phyloP scores from a whole-genome alignment of 148 eudicot species.

The Amaranthus hypochondriacus region DNA sequence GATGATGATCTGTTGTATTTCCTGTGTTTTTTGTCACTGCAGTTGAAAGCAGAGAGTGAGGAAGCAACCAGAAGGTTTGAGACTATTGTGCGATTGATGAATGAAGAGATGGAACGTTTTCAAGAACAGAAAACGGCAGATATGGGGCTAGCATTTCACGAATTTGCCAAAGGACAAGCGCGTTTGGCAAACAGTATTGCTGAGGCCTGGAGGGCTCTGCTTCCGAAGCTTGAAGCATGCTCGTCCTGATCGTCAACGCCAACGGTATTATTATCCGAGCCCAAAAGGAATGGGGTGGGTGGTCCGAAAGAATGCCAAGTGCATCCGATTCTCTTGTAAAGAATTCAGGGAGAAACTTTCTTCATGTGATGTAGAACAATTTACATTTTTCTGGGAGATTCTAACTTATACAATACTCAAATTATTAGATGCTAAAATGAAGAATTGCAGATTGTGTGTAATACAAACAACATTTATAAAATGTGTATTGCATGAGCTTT shows the following conservation, averaged over 20 bases:
- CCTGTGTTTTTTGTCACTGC: conserved; percentile 22
- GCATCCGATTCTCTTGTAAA: conserved; percentile 23
- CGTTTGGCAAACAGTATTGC: conserved; percentile 73
- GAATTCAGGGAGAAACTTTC: not conserved
- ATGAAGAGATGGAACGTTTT: conserved; percentile 73
- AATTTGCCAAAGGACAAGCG: conserved; percentile 96
- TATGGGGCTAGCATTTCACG: conserved; percentile 90
- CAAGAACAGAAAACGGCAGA: conserved; percentile 92
- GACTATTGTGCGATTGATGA: conserved; percentile 66
- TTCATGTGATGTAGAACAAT: conserved; percentile 9
- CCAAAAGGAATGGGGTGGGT: conserved; percentile 18
- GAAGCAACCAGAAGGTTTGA: conserved; percentile 79
- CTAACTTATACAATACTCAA: conserved; percentile 10
- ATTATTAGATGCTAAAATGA: not conserved
- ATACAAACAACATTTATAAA: not conserved
- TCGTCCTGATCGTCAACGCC: conserved; percentile 35
- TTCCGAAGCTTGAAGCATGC: conserved; percentile 90
- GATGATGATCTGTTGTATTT: conserved; percentile 11
- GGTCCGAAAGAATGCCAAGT: conserved; percentile 29
- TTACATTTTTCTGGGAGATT: not conserved
- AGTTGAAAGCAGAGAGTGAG: conserved; percentile 79
- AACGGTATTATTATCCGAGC: not conserved
- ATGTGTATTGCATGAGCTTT: too few species aligned
- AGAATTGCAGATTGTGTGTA: not conserved
- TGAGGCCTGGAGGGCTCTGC: conserved; percentile 86